Conservation (phyloP, 768 basidiomycete genomes). For the Nevesoporus exiguus region DNA sequence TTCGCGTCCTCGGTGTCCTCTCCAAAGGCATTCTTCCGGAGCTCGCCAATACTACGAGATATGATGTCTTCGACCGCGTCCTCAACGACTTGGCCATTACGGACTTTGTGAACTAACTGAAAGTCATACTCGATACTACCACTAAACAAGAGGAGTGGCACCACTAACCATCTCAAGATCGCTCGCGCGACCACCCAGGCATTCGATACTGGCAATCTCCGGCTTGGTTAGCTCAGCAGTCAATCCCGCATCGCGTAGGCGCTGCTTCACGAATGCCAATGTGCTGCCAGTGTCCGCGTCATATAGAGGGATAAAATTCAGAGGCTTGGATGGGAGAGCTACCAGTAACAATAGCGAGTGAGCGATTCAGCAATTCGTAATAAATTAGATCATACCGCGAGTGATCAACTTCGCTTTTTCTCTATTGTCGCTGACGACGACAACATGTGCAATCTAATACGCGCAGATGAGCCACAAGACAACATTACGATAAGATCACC, state of each 20-base stretch:
- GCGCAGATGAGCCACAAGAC: not conserved
- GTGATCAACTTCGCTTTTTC: constrained; percentile 84
- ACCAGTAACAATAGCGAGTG: not conserved
- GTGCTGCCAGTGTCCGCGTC: constrained; percentile 85
- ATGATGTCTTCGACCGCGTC: constrained; percentile 93
- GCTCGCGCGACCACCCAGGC: constrained; percentile 86
- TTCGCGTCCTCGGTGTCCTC: constrained; percentile 90
- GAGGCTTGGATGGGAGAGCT: constrained; percentile 84
- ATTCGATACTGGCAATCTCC: constrained; percentile 58
- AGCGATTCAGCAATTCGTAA: not conserved
- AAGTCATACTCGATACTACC: not conserved
- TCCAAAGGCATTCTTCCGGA: constrained; percentile 90
- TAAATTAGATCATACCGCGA: constrained; percentile 48
- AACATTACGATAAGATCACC: constrained; percentile 5
- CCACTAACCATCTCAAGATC: constrained; percentile 77
- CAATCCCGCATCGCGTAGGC: constrained; percentile 58
- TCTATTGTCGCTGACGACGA: constrained; percentile 86
- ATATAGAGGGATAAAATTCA: constrained; percentile 71
- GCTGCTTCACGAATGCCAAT: constrained; percentile 76
- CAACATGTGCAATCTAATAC: constrained; percentile 82
- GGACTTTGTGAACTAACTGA: constrained; percentile 83
- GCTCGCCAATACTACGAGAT: constrained; percentile 68
- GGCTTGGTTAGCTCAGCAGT: constrained; percentile 51
- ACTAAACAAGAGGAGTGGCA: not conserved
- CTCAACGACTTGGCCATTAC: constrained; percentile 63